Evolutionary conservation across 2,329 filamentous ascomycete species (phyloP), one percentile per base, ranked within the genome.

Genomic region (Hirsutella thompsonii): DNA sequence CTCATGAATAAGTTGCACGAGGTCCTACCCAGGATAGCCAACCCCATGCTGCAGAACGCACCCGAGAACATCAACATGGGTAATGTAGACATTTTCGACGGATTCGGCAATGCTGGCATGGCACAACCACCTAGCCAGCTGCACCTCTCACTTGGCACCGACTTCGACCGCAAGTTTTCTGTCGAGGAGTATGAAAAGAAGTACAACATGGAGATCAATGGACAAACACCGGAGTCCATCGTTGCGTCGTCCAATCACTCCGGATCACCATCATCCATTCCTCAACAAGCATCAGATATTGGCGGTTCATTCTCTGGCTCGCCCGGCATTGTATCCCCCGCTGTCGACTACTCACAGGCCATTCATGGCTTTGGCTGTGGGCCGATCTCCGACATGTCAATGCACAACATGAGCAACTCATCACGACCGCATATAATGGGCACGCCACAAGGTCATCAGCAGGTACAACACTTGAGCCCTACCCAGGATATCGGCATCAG

Each of bases 1-100:
- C 69, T 94, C 1, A 62, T 92, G 42, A 74, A 73, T 56, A 92
- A 90, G 62, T 73, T 90, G 32, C 72, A 80, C 45, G 82, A 90
- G 34, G 70, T 81, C 3, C 63, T 89, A 3, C 81, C 82, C 8
- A 68, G 69, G 13, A 63, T 81, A 14, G 67, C 69, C 43, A 76
- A 72, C 47, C 77, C 76, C 1, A 71, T 76, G 64, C 67, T 81
- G 13, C 70, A 73, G 46, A 71, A 71, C 16, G 65, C 72, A 0
- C 76, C 77, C 0, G 76, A 80, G 38, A 72, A 64, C 33, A 50
- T 65, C 46, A 61, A 63, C 45, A 62, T 81, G 33, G 58, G 67
- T 52, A 67, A 64, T 43, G 66, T 79, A 9, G 77, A 81, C 42
- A 74, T 81, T 8, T 81, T 81, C 43, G 77, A 81, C 48, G 77